Evolutionary conservation across 495 filamentous ascomycete species (phyloP).

Genomic region (Jackrogersella minutella): DNA sequence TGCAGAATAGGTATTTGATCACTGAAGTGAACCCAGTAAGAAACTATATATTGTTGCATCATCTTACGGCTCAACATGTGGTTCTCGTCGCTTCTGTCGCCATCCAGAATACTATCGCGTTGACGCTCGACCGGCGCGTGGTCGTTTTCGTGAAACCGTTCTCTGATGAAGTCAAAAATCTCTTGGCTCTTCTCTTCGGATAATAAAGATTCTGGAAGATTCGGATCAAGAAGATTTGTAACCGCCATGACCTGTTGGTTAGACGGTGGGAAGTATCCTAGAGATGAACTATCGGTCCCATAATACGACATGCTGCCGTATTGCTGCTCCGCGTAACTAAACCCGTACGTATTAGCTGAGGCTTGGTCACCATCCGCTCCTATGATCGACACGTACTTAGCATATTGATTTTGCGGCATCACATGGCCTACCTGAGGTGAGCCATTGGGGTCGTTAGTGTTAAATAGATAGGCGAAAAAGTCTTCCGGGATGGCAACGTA

Average conservation of each 20-base stretch:
- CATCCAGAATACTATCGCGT: conserved; percentile 80
- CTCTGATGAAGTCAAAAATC: conserved; percentile 84
- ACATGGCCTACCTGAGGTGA: conserved; percentile 55
- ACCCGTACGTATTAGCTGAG: conserved; percentile 37
- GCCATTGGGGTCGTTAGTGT: conserved; percentile 59
- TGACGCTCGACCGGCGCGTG: conserved; percentile 76
- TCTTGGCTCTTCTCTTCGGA: conserved; percentile 88
- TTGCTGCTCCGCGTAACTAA: conserved; percentile 60
- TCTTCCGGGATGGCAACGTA: conserved; percentile 87
- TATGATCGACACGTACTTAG: conserved; percentile 52
- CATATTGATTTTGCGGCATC: conserved; percentile 55
- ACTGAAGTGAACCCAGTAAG: conserved; percentile 95
- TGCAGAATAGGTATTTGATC: conserved; percentile 94
- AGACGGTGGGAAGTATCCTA: conserved; percentile 61
- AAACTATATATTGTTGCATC: conserved; percentile 94
- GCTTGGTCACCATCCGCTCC: background rate
- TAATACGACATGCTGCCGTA: conserved; percentile 58
- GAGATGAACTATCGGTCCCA: conserved; percentile 53
- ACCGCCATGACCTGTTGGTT: conserved; percentile 82
- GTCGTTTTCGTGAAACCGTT: conserved; percentile 81
- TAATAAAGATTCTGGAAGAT: conserved; percentile 77
- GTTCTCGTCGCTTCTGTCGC: conserved; percentile 71
- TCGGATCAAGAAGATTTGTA: conserved; percentile 86
- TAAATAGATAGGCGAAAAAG: conserved; percentile 92
- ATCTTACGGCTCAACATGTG: conserved; percentile 89